Conservation (phyloP, 257 asterid species). For the Nicotiana tabacum region DNA sequence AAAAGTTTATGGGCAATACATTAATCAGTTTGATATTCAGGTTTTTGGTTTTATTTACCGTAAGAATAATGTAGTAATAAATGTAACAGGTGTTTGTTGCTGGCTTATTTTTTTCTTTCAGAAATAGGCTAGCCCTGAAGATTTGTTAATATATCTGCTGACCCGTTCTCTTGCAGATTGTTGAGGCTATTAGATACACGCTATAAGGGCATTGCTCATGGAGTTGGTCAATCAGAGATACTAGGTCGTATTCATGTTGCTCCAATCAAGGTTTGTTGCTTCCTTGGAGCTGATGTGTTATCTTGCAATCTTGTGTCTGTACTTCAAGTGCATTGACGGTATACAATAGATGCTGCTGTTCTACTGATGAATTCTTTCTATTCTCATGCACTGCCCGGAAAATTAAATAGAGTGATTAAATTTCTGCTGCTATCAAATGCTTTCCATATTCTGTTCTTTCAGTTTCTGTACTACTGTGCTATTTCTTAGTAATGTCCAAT, state of each 20-base stretch:
- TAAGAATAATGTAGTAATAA: neutral
- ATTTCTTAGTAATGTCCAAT: neutral
- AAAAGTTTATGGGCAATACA: neutral
- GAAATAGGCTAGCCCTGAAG: neutral
- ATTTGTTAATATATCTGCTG: neutral
- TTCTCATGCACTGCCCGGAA: neutral
- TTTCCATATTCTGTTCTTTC: neutral
- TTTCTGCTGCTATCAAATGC: neutral
- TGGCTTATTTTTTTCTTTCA: neutral
- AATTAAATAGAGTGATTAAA: neutral
- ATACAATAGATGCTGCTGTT: neutral
- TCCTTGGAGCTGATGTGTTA: constrained; percentile 4
- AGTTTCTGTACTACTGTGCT: neutral
- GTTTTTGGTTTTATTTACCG: neutral
- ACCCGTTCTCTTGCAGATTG: constrained; percentile 43
- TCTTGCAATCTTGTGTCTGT: neutral
- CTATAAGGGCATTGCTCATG: constrained; percentile 89
- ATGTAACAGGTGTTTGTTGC: neutral
- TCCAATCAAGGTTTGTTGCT: constrained; percentile 71
- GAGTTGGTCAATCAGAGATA: constrained; percentile 97
- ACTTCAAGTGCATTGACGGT: neutral
- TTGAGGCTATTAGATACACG: constrained; percentile 82
- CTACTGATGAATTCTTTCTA: neutral
- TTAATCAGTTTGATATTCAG: neutral
- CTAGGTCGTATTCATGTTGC: constrained; percentile 97